These are phyloP conservation scores for Thelephora aurantiotincta DNA, from an alignment of 768 basidiomycete species.

Conservation along the genomic window DNA sequence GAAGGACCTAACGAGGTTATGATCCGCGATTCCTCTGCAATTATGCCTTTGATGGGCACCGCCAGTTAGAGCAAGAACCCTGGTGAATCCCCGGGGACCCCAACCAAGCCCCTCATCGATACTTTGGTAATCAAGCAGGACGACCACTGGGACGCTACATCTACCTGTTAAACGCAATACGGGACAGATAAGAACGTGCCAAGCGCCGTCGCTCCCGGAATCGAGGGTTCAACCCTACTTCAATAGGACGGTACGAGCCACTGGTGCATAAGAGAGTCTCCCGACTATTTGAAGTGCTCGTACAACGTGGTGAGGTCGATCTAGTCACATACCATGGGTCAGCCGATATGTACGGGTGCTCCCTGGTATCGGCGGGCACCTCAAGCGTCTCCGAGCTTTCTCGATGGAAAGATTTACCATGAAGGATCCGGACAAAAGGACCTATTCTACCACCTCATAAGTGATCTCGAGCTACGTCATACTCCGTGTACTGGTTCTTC, in stretches of 20 bases:
- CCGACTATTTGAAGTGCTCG: not conserved
- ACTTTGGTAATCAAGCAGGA: not conserved
- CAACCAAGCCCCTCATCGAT: not conserved
- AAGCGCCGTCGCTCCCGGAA: not conserved
- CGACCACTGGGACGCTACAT: not conserved
- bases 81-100: not conserved
- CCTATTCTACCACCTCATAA: constrained; percentile 3
- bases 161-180: not conserved
- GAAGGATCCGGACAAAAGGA: constrained; percentile 12
- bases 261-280: not conserved
- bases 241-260: not conserved
- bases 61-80: constrained; percentile 4
- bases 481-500: not conserved
- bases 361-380: constrained; percentile 5
- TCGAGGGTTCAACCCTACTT: not conserved
- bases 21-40: constrained; percentile 5
- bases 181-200: not conserved
- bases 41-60: constrained; percentile 5
- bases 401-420: constrained; percentile 7
- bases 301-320: constrained; percentile 5
- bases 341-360: not conserved
- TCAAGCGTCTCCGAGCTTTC: constrained; percentile 10
- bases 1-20: constrained; percentile 8
- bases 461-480: not conserved
- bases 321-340: constrained; percentile 2